Base-by-base conservation (phyloP, 2,329 filamentous ascomycete genomes). In the Monilinia laxa region DNA sequence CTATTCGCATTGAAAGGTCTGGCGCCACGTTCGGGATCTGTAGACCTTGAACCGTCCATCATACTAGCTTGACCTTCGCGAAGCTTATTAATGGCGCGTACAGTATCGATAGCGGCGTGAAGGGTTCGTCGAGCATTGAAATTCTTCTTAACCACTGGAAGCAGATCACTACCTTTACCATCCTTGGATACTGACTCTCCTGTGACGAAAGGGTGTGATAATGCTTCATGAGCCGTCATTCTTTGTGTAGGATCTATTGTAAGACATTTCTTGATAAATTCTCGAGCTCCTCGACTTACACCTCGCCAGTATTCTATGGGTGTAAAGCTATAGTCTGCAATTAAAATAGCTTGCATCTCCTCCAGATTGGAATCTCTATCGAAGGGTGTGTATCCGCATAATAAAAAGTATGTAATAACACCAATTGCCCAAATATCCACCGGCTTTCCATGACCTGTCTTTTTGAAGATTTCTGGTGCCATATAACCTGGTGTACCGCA, bases 401-500 rank as follows among this genome's bases (percentile, higher is more conserved):
- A 88, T 40, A 99, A 83, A 81, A 99, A 99, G 82, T 98, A 99
- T 42, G 95, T 98, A 76, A 99, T 99, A 54, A 99, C 95, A 57
- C 95, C 95, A 70, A 98, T 92, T 49, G 95, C 95, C 95, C 95
- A 99, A 71, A 99, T 89, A 78, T 99, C 95, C 64, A 99, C 95
- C 73, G 95, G 93, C 80, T 98, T 99, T 70, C 95, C 95, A 78
- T 99, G 95, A 35, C 95, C 95, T 10, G 90, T 93, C 83, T 99
- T 99, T 79, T 97, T 97, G 81, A 99, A 99, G 75, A 99, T 99
- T 78, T 99, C 95, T 28, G 95, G 95, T 2, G 95, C 95, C 95
- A 99, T 99, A 80, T 99, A 99, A 59, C 95, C 95, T 4, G 95
- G 95, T 1, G 95, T 99, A 68, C 95, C 95, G 77, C 95, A 99